Evolutionary conservation across 371 early-diverging fungal species (phyloP).

Genomic region (Rozella allomycis): DNA sequence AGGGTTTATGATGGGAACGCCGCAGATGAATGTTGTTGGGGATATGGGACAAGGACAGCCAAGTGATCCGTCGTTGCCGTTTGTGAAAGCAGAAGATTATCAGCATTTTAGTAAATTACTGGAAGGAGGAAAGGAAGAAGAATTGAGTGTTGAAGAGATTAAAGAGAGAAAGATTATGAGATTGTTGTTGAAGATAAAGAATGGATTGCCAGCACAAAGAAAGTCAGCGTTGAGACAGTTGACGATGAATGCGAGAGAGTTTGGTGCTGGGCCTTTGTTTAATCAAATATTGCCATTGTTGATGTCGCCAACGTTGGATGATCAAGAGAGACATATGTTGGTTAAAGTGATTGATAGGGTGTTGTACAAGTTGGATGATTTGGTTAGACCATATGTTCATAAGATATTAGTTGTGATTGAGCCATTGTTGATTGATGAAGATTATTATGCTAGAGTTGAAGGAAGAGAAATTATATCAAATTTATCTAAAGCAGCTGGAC

Average conservation of each 20-base stretch:
- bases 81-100: conserved; percentile 88
- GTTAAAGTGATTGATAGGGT: conserved; percentile 93
- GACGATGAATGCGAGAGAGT: conserved; percentile 82
- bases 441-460: conserved; percentile 90
- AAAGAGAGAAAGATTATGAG: conserved; percentile 90
- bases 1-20: conserved; percentile 59
- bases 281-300: conserved; percentile 83
- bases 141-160: conserved; percentile 60
- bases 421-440: conserved; percentile 88
- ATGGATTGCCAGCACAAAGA: conserved; percentile 85
- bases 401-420: conserved; percentile 93
- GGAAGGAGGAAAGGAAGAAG: conserved; percentile 50
- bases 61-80: conserved; percentile 34
- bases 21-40: neutral
- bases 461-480: conserved; percentile 93
- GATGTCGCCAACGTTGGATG: conserved; percentile 88
- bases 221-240: conserved; percentile 79
- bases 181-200: conserved; percentile 83
- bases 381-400: conserved; percentile 88
- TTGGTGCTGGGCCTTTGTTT: conserved; percentile 87
- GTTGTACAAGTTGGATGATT: conserved; percentile 78
- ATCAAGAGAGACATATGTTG: conserved; percentile 82
- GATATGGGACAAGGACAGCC: conserved; percentile 19
- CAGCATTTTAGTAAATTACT: conserved; percentile 82
- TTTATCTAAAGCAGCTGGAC: conserved; percentile 87